Conservation (phyloP, 768 basidiomycete species). For the Lentinus brumalis region DNA sequence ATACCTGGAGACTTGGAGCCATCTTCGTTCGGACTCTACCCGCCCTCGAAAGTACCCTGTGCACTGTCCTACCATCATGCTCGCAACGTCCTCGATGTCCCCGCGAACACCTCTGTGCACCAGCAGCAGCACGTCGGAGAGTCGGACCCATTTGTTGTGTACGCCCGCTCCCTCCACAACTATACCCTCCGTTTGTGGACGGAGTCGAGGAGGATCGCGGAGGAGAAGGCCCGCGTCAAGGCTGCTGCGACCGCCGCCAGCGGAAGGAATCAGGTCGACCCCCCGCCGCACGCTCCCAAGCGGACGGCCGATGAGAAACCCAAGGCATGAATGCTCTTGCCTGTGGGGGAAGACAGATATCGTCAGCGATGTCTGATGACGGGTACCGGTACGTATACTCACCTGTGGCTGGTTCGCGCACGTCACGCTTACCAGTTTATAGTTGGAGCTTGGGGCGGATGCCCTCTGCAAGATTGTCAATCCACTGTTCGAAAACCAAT, state of each 20-base stretch:
- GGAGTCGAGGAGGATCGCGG: constrained; percentile 60
- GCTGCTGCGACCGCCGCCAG: constrained; percentile 9
- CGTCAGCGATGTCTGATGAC: neutral
- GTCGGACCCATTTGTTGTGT: constrained; percentile 43
- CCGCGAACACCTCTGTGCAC: neutral
- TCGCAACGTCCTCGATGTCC: constrained; percentile 10
- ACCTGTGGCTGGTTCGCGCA: neutral
- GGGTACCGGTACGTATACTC: neutral
- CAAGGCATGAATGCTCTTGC: neutral
- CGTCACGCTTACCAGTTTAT: too few species aligned
- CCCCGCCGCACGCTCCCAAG: constrained; percentile 11
- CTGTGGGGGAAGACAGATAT: neutral
- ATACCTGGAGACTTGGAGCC: neutral
- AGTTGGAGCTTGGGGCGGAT: too few species aligned
- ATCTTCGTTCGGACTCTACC: neutral
- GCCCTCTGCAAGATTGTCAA: too few species aligned
- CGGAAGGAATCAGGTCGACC: constrained; percentile 16
- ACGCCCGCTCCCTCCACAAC: constrained; percentile 66
- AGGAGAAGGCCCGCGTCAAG: constrained; percentile 41
- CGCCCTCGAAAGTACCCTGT: neutral
- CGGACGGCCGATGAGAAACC: constrained; percentile 8
- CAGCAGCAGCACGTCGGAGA: constrained; percentile 13
- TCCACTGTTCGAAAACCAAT: too few species aligned
- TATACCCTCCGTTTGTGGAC: constrained; percentile 71
- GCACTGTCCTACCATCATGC: constrained; percentile 7